Evolutionary conservation across 148 eudicot genomes (phyloP), one percentile per base, ranked within the genome.

Genomic region (Persicaria maculosa): DNA sequence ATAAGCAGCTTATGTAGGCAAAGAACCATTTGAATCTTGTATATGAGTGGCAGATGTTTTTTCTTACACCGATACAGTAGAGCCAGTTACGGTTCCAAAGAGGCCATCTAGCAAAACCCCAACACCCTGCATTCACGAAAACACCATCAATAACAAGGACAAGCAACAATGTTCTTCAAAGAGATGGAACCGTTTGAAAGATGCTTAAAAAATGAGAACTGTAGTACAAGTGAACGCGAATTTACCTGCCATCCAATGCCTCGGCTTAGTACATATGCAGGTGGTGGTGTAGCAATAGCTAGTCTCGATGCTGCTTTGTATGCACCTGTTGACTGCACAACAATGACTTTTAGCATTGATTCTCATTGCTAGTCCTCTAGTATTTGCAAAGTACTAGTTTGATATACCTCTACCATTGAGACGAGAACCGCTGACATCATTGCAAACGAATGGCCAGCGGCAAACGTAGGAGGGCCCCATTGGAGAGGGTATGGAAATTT

Each of bases 241-340:
- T 72, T 77, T 77, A 95, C 99, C 97, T 95, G 99, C 99, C 99
- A 95, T 72, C 99, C 99, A 74, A 95, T 95, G 55, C 99, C 99
- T 17, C 99, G 89, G 77, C 99, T 96, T 75, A 96, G 80, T 70
- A 96, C 99, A 83, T 92, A 96, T 57, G 99, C 99, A 70, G 99
- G 99, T 76, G 99, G 99, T 45, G 99, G 99, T 44, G 99, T 96
- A 53, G 99, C 99, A 75, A 96, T 96, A 15, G 99, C 99, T 70
- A 96, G 87, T 82, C 99, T 90, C 59, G 99, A 92, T 76, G 99
- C 99, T 77, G 99, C 99, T 79, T 89, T 89, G 64, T 92, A 96
- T 59, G 99, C 99, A 71, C 84, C 97, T 65, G 97, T 96, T 71
- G 99, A 96, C 99, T 96, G 97, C 84, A 65, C 17, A 40, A 36